These are phyloP conservation scores for Aspergillus olivimuriae DNA, from an alignment of 495 filamentous ascomycete species.

Conservation along the genomic window DNA sequence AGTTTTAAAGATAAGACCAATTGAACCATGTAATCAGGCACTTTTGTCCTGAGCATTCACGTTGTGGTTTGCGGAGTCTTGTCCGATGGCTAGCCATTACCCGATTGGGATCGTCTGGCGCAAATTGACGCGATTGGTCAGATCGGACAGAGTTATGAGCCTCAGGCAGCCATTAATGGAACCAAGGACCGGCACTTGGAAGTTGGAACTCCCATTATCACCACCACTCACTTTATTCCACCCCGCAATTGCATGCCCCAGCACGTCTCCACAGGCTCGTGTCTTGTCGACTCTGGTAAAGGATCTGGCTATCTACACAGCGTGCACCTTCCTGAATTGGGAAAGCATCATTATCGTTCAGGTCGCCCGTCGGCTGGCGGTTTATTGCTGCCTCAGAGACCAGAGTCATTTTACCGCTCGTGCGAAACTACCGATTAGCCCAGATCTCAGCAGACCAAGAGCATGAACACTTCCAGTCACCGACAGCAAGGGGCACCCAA, in stretches of 20 bases:
- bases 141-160: neutral
- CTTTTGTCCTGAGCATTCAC: no score
- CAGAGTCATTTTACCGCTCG: neutral
- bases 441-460: no score
- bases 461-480: neutral
- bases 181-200: no score
- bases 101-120: slow-evolving; percentile 7
- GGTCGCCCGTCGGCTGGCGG: neutral
- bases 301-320: no score
- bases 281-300: no score
- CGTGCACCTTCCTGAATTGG: neutral
- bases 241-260: neutral
- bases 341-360: neutral
- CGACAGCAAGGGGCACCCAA: neutral
- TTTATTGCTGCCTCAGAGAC: neutral
- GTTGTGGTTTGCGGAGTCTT: no score
- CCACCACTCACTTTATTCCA: neutral
- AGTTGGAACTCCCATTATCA: neutral
- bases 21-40: no score
- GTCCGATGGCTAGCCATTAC: neutral
- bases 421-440: no score
- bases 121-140: slow-evolving; percentile 25
- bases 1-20: no score
- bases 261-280: neutral
- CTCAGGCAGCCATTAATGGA: no score